Base-by-base conservation (phyloP, 1,284 basidiomycete species). In the Cutaneotrichosporon cavernicola region DNA sequence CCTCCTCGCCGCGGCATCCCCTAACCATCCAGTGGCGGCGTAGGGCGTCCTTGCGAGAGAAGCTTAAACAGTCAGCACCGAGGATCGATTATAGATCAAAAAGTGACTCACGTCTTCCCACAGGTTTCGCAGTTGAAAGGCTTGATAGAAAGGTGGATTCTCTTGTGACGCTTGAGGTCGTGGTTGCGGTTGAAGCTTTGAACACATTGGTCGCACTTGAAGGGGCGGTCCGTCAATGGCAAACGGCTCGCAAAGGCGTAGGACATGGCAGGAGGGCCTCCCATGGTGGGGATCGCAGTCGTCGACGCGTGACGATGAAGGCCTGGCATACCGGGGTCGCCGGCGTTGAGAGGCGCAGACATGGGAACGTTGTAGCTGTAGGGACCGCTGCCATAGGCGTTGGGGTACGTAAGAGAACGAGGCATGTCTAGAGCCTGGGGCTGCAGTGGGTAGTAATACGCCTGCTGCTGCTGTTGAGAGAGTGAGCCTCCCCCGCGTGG, bases 101-200 rank as follows among this genome's bases (percentile, higher is more conserved):
- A 51, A 34, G 7, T 7, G n/a, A 73, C 75, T 70, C 64, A 76
- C 66, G 78, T 77, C 71, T 82, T 82, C 59, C 79, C 76, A 61
- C 81, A 81, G 68, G 78, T 78, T 59, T 77, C 77, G 60, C 81
- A 82, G 9, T 75, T 75, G 61, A 79, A 82, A 22, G 81, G 81
- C 71, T 81, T 82, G 62, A 81, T 77, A 50, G 73, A 76, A n/a
- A 82, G 70, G 65, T 82, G 81, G 26, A 82, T 82, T 55, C 80
- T 71, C 70, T 80, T 80, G 69, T 82, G 80, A 55, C 80, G 73
- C 66, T 81, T 82, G 62, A 82, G 67, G 68, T 82, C 81, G 64
- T 82, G 81, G 67, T 81, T 82, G 30, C 81, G 80, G 72, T 82
- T 82, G 67, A 81, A 81, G 70, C 76, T 78, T 66, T 81, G 80